These are phyloP conservation scores for Apiospora aurea DNA, from an alignment of 2,329 filamentous ascomycete genomes.

Conservation along the genomic window DNA sequence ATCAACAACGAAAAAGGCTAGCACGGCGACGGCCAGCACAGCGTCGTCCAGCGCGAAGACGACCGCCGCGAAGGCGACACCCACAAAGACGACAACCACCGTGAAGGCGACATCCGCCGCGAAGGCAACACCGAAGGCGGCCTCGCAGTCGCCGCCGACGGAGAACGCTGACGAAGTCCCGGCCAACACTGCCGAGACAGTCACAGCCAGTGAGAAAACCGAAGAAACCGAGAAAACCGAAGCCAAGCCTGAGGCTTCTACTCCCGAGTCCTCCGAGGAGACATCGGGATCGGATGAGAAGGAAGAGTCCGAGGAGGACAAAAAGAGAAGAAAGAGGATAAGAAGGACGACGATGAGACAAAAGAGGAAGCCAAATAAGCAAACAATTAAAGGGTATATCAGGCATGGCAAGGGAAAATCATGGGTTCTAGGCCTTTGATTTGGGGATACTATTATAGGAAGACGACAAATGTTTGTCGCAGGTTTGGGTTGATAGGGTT, in stretches of 20 bases:
- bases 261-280: slow-evolving; percentile 33
- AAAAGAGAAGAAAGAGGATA: slow-evolving; percentile 31
- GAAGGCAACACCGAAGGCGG: slow-evolving; percentile 31
- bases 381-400: slow-evolving; percentile 1
- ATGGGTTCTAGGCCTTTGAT: not conserved
- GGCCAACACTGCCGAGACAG: slow-evolving; percentile 43
- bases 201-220: slow-evolving; percentile 38
- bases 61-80: not conserved
- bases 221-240: slow-evolving; percentile 31
- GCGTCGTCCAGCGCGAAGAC: slow-evolving; percentile 24
- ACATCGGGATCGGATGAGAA: slow-evolving; percentile 36
- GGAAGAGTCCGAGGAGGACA: slow-evolving; percentile 36
- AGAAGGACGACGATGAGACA: slow-evolving; percentile 27
- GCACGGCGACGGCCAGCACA: slow-evolving; percentile 7
- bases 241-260: slow-evolving; percentile 48
- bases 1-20: not conserved
- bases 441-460: not conserved
- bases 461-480: slow-evolving; percentile 11
- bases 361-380: not conserved
- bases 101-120: slow-evolving; percentile 14
- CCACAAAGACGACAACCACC: not conserved
- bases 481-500: not conserved
- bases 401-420: not conserved
- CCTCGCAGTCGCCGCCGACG: slow-evolving; percentile 54
- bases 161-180: slow-evolving; percentile 45